Evolutionary conservation across 345 rosid genomes (phyloP).

Genomic region (Citrus medica): DNA sequence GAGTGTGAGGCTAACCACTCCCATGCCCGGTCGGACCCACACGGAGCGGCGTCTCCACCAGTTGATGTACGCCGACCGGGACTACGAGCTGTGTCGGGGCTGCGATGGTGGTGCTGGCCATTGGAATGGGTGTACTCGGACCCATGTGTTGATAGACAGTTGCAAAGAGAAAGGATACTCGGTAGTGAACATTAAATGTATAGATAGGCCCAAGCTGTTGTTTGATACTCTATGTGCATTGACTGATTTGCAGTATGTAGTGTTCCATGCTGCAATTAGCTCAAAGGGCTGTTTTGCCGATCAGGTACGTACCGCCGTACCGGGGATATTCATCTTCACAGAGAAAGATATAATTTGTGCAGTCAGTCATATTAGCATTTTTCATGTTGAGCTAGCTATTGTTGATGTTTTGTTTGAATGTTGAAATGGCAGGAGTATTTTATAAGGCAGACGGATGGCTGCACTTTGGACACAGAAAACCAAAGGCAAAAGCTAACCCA

Average conservation of each 20-base stretch:
- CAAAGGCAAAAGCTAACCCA: slow-evolving; percentile 54
- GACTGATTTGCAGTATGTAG: slow-evolving; percentile 75
- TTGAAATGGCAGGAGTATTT: slow-evolving; percentile 66
- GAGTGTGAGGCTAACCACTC: slow-evolving; percentile 52
- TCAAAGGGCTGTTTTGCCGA: slow-evolving; percentile 66
- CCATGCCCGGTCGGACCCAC: slow-evolving; percentile 52
- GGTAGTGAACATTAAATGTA: slow-evolving; percentile 55
- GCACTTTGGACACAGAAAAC: slow-evolving; percentile 51
- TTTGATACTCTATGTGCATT: slow-evolving; percentile 81
- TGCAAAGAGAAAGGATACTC: slow-evolving; percentile 79
- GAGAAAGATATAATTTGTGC: background rate
- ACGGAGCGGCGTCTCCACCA: slow-evolving; percentile 88
- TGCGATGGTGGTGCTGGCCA: slow-evolving; percentile 43
- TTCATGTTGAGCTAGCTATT: background rate
- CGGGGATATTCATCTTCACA: background rate
- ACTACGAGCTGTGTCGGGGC: slow-evolving; percentile 54
- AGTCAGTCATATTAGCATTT: background rate
- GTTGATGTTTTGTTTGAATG: background rate
- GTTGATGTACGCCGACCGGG: slow-evolving; percentile 60
- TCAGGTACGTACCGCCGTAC: slow-evolving; percentile 59
- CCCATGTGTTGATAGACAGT: slow-evolving; percentile 60
- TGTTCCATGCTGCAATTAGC: slow-evolving; percentile 79
- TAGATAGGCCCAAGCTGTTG: slow-evolving; percentile 79
- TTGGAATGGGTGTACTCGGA: slow-evolving; percentile 43
- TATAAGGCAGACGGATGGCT: slow-evolving; percentile 70